Percentiles rank a stretch among this genome's conserved stretches.
Evolutionary conservation across 306 rosid species (phyloP).

Genomic region (Lotus japonicus): DNA sequence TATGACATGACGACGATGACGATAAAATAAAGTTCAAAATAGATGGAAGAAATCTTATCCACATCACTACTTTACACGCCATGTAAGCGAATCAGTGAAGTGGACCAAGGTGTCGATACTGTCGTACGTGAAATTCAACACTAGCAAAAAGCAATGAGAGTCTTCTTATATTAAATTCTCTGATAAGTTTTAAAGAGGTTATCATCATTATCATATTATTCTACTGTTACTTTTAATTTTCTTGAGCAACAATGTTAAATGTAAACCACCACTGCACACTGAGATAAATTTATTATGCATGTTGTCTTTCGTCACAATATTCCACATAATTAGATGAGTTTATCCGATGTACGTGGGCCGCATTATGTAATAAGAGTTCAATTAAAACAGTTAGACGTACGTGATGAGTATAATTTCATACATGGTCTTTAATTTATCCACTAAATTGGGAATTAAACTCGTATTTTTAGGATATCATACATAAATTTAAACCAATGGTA

Average conservation of each 20-base stretch:
- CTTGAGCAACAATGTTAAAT: not conserved
- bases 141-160: not conserved
- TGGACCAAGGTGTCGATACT: conserved; percentile 14
- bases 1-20: conserved; percentile 18
- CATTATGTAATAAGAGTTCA: not conserved
- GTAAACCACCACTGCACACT: not conserved
- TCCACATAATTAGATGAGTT: not conserved
- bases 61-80: conserved; percentile 58
- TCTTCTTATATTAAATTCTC: conserved; percentile 28
- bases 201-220: not conserved
- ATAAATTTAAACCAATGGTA: too few relatives aligned
- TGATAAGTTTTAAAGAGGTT: conserved; percentile 30
- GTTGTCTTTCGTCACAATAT: not conserved
- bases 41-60: conserved; percentile 49
- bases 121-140: conserved; percentile 14
- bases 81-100: conserved; percentile 31
- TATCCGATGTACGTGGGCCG: not conserved
- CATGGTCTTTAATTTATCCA: too few relatives aligned
- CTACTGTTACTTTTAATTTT: not conserved
- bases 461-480: too few relatives aligned
- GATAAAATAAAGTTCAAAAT: conserved; percentile 23
- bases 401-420: too few relatives aligned
- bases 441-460: too few relatives aligned
- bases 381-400: not conserved
- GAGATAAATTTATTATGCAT: not conserved